phyloP scores from a whole-genome alignment of 1,284 basidiomycete species.

The Bondarzewia mesenterica region DNA sequence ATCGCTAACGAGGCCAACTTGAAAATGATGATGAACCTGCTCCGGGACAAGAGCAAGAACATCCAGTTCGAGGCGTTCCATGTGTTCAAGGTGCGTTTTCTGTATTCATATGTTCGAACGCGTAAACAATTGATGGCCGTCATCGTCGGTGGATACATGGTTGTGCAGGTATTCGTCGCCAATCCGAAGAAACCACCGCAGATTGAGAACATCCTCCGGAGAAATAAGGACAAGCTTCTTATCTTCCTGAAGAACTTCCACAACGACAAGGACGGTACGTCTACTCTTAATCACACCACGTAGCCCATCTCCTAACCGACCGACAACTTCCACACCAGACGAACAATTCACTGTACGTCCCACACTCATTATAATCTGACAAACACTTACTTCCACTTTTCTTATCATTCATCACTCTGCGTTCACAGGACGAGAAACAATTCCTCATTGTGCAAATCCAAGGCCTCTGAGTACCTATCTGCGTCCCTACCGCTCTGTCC shows the following conservation, averaged over 20 bases:
- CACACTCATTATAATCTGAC: background rate
- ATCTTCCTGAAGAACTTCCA: constrained; percentile 90
- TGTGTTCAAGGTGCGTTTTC: constrained; percentile 85
- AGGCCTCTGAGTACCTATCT: constrained; percentile 54
- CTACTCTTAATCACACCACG: constrained; percentile 7
- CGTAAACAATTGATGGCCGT: too few relatives aligned
- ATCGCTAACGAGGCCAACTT: constrained; percentile 90
- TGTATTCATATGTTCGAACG: constrained; percentile 6
- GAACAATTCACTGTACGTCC: constrained; percentile 81
- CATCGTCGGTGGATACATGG: constrained; percentile 5
- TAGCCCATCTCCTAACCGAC: constrained; percentile 1
- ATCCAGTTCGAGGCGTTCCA: constrained; percentile 99
- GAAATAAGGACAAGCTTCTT: constrained; percentile 93
- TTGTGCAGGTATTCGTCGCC: constrained; percentile 85
- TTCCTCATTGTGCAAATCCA: constrained; percentile 92
- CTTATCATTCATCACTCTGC: background rate
- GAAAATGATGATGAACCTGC: constrained; percentile 99
- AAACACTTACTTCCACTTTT: too few relatives aligned
- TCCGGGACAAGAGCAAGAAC: constrained; percentile 96
- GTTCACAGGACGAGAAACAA: constrained; percentile 84
- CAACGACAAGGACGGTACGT: constrained; percentile 89
- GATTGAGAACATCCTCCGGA: constrained; percentile 84
- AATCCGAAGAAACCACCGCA: constrained; percentile 98
- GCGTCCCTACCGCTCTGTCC: background rate
- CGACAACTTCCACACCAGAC: constrained; percentile 36